Evolutionary conservation across 2,329 filamentous ascomycete genomes (phyloP).

Genomic region (Whalleya microplaca): DNA sequence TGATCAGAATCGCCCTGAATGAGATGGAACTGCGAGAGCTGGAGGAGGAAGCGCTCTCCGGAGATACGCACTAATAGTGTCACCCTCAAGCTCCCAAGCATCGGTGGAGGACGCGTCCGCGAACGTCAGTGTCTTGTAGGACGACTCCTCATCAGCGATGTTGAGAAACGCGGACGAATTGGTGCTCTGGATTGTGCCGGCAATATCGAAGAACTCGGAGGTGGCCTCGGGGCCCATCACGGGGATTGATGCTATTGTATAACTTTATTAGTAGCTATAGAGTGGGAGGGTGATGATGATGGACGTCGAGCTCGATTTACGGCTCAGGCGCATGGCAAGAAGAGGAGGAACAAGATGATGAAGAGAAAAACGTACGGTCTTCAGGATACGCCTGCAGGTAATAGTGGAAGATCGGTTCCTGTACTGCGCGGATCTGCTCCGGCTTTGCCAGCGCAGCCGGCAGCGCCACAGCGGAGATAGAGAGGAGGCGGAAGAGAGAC

Average conservation of each 20-base stretch:
- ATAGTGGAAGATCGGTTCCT: constrained; percentile 54
- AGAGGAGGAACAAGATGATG: background rate
- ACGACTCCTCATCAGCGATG: constrained; percentile 48
- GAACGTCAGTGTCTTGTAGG: constrained; percentile 57
- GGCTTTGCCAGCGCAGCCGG: constrained; percentile 42
- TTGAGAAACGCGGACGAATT: constrained; percentile 54
- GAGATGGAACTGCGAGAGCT: background rate
- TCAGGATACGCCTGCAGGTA: constrained; percentile 53
- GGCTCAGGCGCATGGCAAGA: background rate
- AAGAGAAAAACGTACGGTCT: constrained; percentile 38
- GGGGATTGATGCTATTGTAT: constrained; percentile 43
- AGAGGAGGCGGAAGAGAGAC: constrained; percentile 9
- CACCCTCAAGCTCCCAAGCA: constrained; percentile 54
- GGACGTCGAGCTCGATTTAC: too few relatives aligned
- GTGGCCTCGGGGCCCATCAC: constrained; percentile 56
- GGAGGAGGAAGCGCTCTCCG: background rate
- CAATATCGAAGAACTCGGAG: constrained; percentile 54
- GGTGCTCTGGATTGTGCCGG: constrained; percentile 51
- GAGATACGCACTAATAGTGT: constrained; percentile 26
- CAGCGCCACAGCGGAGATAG: constrained; percentile 13
- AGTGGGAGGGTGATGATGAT: background rate
- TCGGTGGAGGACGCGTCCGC: constrained; percentile 45
- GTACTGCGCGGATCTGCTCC: constrained; percentile 54
- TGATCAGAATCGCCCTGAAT: too few relatives aligned
- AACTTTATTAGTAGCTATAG: too few relatives aligned